Conservation (phyloP, 768 basidiomycete genomes). For the Tulasnella sp. region DNA sequence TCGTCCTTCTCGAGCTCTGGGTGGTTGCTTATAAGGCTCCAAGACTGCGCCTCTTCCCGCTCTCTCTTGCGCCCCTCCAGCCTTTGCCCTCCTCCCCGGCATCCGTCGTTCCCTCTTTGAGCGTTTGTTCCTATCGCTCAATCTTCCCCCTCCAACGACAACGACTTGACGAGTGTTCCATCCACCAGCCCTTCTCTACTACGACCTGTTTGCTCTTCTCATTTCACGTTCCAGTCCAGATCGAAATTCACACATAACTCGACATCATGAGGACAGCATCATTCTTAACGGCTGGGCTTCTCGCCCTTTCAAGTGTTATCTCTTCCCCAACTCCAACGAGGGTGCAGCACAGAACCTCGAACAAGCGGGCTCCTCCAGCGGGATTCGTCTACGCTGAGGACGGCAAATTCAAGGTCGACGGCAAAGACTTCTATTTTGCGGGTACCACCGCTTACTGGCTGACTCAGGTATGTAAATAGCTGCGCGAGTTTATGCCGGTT, state of each 20-base stretch:
- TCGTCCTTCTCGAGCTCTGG: background rate
- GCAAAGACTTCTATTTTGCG: conserved; percentile 7
- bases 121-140: background rate
- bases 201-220: background rate
- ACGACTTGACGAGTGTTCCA: background rate
- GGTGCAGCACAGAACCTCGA: background rate
- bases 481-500: background rate
- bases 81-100: background rate
- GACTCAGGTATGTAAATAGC: conserved; percentile 6
- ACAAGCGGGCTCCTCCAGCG: background rate
- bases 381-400: conserved; percentile 12
- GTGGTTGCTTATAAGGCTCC: background rate
- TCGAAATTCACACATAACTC: background rate
- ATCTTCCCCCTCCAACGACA: background rate
- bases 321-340: background rate
- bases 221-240: background rate
- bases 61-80: too few species aligned
- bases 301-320: background rate
- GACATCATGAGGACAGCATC: background rate
- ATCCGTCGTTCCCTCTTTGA: background rate
- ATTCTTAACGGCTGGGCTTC: conserved; percentile 7
- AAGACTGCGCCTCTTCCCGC: background rate
- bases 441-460: conserved; percentile 22
- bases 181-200: background rate
- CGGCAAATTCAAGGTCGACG: conserved; percentile 12